phyloP scores from a whole-genome alignment of 257 asterid species.

The Nicotiana undulata region DNA sequence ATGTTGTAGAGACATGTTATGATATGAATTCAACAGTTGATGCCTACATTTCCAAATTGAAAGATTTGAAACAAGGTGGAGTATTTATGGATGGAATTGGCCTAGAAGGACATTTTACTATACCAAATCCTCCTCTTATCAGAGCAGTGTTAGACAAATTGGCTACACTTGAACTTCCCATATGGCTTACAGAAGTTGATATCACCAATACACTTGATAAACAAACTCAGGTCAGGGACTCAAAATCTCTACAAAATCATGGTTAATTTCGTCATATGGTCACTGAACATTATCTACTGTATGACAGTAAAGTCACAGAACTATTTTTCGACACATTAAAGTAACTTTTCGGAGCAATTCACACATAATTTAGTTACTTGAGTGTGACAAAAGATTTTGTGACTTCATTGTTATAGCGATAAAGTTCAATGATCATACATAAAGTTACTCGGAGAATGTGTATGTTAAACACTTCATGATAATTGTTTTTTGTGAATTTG shows the following conservation, averaged over 20 bases:
- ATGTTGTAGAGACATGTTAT: slow-evolving; percentile 39
- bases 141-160: slow-evolving; percentile 42
- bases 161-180: slow-evolving; percentile 38
- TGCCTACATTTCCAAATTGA: slow-evolving; percentile 23
- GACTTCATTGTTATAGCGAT: too few species aligned
- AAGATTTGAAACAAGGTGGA: slow-evolving; percentile 29
- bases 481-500: too few species aligned
- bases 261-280: background rate
- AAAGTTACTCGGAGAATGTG: too few species aligned
- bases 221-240: slow-evolving; percentile 37
- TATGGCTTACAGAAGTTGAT: slow-evolving; percentile 51
- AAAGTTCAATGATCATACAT: too few species aligned
- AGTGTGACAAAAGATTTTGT: too few species aligned
- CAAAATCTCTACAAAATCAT: background rate
- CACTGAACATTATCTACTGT: too few species aligned
- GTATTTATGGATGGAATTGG: slow-evolving; percentile 39
- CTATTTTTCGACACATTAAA: too few species aligned
- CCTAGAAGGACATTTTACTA: slow-evolving; percentile 38
- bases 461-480: too few species aligned
- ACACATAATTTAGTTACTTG: too few species aligned
- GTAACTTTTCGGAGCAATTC: too few species aligned
- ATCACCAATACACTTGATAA: slow-evolving; percentile 24
- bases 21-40: slow-evolving; percentile 43
- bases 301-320: too few species aligned
- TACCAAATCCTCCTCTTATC: slow-evolving; percentile 44